Percentiles rank a stretch among this genome's conserved stretches.
Evolutionary conservation across 164 flowering plant species (phyloP).

Genomic region (Echeveria elegans): DNA sequence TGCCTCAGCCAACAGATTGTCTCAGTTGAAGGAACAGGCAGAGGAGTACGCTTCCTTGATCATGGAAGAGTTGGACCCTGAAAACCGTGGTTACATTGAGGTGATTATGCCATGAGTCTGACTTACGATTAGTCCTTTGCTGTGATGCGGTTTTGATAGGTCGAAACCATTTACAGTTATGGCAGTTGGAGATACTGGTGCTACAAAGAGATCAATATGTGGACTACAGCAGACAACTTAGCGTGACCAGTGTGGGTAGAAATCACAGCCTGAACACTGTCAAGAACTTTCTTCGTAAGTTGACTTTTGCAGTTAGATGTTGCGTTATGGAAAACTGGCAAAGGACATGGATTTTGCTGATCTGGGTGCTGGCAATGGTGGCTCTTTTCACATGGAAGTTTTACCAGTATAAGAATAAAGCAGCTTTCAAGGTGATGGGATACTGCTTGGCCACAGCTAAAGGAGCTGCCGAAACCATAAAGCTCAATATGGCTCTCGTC

Average conservation of each 20-base stretch:
- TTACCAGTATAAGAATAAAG: constrained; percentile 13
- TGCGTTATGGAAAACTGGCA: constrained; percentile 71
- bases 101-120: constrained; percentile 23
- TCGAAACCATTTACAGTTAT: constrained; percentile 39
- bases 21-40: constrained; percentile 60
- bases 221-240: constrained; percentile 77
- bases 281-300: constrained; percentile 21
- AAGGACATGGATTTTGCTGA: constrained; percentile 56
- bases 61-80: neutral
- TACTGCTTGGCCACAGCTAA: constrained; percentile 77
- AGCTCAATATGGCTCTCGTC: neutral
- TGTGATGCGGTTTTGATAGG: neutral
- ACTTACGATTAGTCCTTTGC: neutral
- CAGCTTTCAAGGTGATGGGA: constrained; percentile 83
- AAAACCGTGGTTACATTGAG: constrained; percentile 78
- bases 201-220: constrained; percentile 73
- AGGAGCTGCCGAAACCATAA: constrained; percentile 96
- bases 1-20: constrained; percentile 91
- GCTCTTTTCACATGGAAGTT: constrained; percentile 72
- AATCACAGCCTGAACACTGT: constrained; percentile 30
- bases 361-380: constrained; percentile 63
- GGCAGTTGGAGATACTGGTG: constrained; percentile 87
- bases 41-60: neutral
- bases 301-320: constrained; percentile 21
- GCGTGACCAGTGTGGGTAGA: constrained; percentile 55